Base-by-base conservation (phyloP, 352 stramenopile species). In the Globisporangium emineosum region DNA sequence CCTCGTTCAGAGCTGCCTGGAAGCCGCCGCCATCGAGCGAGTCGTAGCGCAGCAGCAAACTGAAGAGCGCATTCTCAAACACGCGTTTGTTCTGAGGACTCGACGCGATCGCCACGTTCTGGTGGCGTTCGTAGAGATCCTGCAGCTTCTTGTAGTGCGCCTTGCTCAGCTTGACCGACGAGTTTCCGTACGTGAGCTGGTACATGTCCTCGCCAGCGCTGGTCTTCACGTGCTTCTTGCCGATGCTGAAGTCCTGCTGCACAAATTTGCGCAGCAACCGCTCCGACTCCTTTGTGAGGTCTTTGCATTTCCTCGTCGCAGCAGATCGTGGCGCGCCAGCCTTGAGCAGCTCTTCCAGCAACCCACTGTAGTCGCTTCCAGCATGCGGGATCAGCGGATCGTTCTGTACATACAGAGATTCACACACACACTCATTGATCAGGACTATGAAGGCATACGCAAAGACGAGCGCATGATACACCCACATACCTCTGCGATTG, bases 1-100 rank as follows among this genome's bases (percentile, higher is more conserved):
- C 77, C 47, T 96, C 90, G 56, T 96, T 96, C 27, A 98, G 78
- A 19, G 85, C 85, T 56, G 85, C 82, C 69, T 98, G 95, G 68
- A 98, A 91, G 47, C 95, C 95, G 53, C 92, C 93, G 50, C 95
- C 95, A 59, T 98, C 90, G 23, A 98, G 72, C 61, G 92, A 93
- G 70, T 98, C 92, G 70, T 98, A 98, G 33, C 93, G 83, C 63
- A 97, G 70, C 15, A 98, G 66, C 52, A 98, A 65, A 33, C 83
- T 90, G 67, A 98, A 98, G 13, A 97, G 72, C 37, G 78, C 75
- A 62, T 77, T 86, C 57, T 89, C 73, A 66, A 96, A 97, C 51
- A 72, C 59, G 15, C 63, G 66, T 57, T 76, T 63, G 30, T 77
- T 57, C 43, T 73, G 68, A 9, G 62, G 61, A 1, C 12, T n/a